Evolutionary conservation across 441 rosid genomes (phyloP), one percentile per base, ranked within the genome.

Genomic region (Corymbia citriodora): DNA sequence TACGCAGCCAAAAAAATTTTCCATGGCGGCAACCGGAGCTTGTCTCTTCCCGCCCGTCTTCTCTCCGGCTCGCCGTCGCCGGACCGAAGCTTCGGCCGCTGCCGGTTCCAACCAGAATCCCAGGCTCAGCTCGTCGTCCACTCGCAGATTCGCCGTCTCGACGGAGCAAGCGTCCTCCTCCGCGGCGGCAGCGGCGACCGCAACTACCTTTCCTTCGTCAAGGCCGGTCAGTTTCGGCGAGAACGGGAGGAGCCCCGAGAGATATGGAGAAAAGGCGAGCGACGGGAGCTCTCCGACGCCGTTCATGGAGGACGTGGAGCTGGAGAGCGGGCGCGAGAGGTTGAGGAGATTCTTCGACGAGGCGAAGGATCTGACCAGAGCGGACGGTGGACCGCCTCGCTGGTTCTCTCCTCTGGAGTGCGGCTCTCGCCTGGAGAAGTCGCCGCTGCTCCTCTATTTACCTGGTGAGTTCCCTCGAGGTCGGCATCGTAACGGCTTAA

Each of bases 361-460:
- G 52, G 90, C 93, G 2, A 88, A 93, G 90, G 93, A 91, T 40
- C 92, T 96, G 79, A 92, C 92, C 74, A 93, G 92, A 87, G 90
- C 92, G 17, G 94, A 93, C 57, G 93, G 92, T 17, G 94, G 96
- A 49, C 97, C 96, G 54, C 95, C 97, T 55, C 96, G 98, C 87
- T 97, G 99, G 98, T 97, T 97, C 93, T 95, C 98, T 90, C 99
- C 99, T 87, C 81, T 95, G 65, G 97, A 95, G 88, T 94, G 95
- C 90, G 93, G 94, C 82, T 91, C 94, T 55, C 94, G 81, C 57
- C 52, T 92, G 85, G 91, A 92, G 23, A 92, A 95, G 27, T 93
- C 97, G 52, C 99, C 99, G 21, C 90, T 96, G 86, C 98, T 97
- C 72, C 96, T 97, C 29, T 96, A 92, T 92, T 93, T 95, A 90